Evolutionary conservation across 23 red algal species (phyloP), one percentile per base, ranked within the genome.

Genomic region (Gracilariopsis chorda): DNA sequence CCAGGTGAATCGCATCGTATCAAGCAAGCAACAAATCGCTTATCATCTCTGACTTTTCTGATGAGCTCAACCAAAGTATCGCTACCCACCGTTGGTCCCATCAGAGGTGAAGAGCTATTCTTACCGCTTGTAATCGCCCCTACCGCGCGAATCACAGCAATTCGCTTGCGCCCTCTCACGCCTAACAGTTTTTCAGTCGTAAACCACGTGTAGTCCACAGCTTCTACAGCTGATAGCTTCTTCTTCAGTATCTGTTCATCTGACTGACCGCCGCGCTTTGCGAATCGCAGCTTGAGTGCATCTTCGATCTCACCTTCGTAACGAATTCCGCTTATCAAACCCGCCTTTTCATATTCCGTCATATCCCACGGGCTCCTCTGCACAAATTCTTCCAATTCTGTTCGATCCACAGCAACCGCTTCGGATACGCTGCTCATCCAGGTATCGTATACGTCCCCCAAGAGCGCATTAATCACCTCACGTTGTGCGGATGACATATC

Each of bases 1-100:
- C 96, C 96, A 0, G 96, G 96, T 48, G 93, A 95, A 61, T 98
- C 96, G 65, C 94, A 77, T 20, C 96, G 89, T 21, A 98, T 84
- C 41, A 98, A 48, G 47, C 92, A 82, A 7, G 93, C 96, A 32
- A 86, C 88, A 45, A 94, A 83, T 12, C 51, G 63, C 37, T 91
- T 84, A 46, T 95, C 81, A 13, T 86, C 77, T 35, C 82, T 44
- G 83, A 91, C 93, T 40, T 92, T 78, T 19, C 83, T 88, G 44
- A 98, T 69, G 16, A 94, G 83, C 67, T 93, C 88, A 16, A 98
- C 82, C 25, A 98, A 27, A 2, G 86, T 76, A 7, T 98, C 93
- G 37, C 88, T 94, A 16, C 96, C 96, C 23, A 94, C 20, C 30
- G 92, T 95, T 7, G 43, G 48, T 25, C 96, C 93, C 17, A 61